Evolutionary conservation across 2,329 filamentous ascomycete genomes (phyloP).

Genomic region (Lecanicillium sp.): DNA sequence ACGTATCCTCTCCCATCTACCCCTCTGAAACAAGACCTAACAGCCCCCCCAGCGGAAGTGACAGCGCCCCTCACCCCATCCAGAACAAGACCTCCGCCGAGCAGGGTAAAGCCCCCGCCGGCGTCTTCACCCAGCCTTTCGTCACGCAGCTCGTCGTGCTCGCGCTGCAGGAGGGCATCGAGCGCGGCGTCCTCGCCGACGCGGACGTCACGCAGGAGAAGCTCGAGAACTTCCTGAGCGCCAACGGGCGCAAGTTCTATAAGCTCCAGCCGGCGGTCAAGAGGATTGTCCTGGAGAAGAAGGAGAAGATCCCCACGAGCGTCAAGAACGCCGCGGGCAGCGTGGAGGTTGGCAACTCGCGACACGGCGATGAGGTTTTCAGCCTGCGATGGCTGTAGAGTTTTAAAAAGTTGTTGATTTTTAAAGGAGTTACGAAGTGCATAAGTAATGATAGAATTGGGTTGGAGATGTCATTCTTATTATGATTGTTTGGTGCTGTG

Average conservation of each 20-base stretch:
- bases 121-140: conserved; percentile 74
- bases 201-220: conserved; percentile 48
- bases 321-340: conserved; percentile 32
- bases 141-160: conserved; percentile 58
- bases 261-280: conserved; percentile 26
- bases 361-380: conserved; percentile 35
- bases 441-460: background rate
- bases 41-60: conserved; percentile 38
- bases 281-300: conserved; percentile 34
- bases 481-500: too few relatives aligned
- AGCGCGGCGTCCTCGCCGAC: conserved; percentile 44
- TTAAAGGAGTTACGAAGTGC: too few relatives aligned
- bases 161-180: conserved; percentile 55
- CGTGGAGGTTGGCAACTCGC: conserved; percentile 39
- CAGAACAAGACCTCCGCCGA: conserved; percentile 45
- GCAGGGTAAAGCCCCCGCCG: conserved; percentile 56
- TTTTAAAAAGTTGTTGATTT: background rate
- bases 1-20: conserved; percentile 23
- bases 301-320: conserved; percentile 34
- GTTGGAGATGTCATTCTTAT: background rate
- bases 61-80: conserved; percentile 59
- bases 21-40: conserved; percentile 1
- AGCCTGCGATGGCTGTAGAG: conserved; percentile 33
- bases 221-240: conserved; percentile 49
- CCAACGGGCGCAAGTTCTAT: conserved; percentile 50